Evolutionary conservation across 208 protist species (phyloP), one percentile per base, ranked within the genome.

Genomic region (Crithidia expoeki): DNA sequence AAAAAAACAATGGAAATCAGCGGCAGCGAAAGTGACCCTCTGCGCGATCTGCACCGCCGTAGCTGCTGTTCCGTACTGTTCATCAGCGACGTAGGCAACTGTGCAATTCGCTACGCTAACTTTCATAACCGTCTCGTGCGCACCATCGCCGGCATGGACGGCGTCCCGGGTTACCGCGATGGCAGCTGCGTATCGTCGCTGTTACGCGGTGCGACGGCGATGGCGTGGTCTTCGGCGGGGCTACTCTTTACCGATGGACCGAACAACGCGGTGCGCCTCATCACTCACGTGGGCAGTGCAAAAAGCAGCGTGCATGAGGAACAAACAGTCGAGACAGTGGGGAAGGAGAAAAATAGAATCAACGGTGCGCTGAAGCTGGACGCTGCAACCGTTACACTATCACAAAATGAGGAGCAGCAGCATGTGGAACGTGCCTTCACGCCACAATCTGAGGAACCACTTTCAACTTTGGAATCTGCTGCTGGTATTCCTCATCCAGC

Each of bases 81-180:
- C 77, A 86, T 94, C 57, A 94, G 86, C 73, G 89, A 94, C 72
- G 75, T 56, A 4, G 86, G 89, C 50, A 94, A 94, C 63, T 84
- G 84, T 55, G 80, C 84, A 0, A 90, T 94, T 49, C 83, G 89
- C 21, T 84, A 87, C 50, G 85, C 83, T 3, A 75, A 94, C 67
- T 92, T 94, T 50, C 34, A 51, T 33, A 90, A 57, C 25, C 77
- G 61, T 7, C 59, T 92, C 50, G 86, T 94, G 17, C 85, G 89
- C 60, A 94, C 89, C 46, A 77, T 94, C 63, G 73, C 74, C 12
- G 89, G 89, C n/a, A 40, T 92, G 38, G 72, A 84, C 38, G 81
- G 84, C 27, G 76, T 90, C 14, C 83, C 89, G 2, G 89, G 89
- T n/a, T 94, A 94, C 68, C 86, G 86, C 17, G 89, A 94, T 66